Evolutionary conservation across 177 flowering plant species (phyloP), one percentile per base, ranked within the genome.

Genomic region (Vitis hybrid): DNA sequence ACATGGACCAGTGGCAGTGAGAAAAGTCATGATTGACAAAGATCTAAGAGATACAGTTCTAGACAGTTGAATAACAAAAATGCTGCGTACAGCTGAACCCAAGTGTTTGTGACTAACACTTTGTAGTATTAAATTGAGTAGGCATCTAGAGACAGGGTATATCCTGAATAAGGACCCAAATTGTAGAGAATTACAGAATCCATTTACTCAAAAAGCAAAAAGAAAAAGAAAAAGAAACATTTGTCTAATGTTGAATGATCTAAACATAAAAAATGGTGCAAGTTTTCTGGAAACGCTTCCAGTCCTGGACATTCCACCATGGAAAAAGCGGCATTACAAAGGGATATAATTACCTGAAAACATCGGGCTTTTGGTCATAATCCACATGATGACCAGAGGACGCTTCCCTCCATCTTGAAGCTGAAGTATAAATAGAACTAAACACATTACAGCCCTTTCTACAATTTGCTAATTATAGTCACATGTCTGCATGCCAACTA

Each of bases 341-440:
- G 1, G 15, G 15, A 62, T 12, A 16, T 16, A 52, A 39, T 12
- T 61, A 81, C 84, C 84, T 78, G 74, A 81, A 81, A 66, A 78
- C 81, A 76, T 81, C 84, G 15, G 84, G 84, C 72, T 74, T 81
- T 70, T 81, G 84, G 66, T 81, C 82, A 73, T 81, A 81, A 50
- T 81, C 82, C 56, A 81, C 84, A 74, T 81, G 84, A 66, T 56
- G 71, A 59, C 81, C 79, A 55, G 84, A 70, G 58, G 75, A 75
- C 15, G 74, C 26, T 57, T 78, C 79, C 75, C 45, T 78, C 84
- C 82, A 81, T 63, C 71, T 78, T 59, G 84, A 81, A 74, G 84
- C 83, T 80, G 72, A 62, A 63, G 51, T 62, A 50, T 3, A 62
- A 20, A 48, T 31, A 51, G 51, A 14, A 31, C 18, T 12, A 49